These are phyloP conservation scores for Nicotiana noctiflora DNA, from an alignment of 257 asterid genomes.

Conservation along the genomic window DNA sequence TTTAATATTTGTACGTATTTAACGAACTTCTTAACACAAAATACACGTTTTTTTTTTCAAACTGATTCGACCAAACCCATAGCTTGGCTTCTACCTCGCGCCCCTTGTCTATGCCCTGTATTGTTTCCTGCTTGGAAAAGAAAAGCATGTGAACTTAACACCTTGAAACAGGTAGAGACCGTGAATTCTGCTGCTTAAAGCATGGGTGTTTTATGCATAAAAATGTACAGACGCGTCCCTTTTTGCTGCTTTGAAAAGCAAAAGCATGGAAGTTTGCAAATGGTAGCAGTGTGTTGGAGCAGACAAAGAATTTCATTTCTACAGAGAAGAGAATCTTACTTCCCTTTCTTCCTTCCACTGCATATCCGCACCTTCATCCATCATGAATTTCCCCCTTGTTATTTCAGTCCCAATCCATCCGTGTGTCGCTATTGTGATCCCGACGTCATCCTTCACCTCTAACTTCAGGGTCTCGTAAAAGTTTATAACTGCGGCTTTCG, in stretches of 20 bases:
- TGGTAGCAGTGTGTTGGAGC: background rate
- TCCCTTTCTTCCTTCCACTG: constrained; percentile 95
- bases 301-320: background rate
- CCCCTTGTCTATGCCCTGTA: background rate
- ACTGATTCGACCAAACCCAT: too few relatives aligned
- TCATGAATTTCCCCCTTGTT: constrained; percentile 57
- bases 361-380: constrained; percentile 92
- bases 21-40: too few relatives aligned
- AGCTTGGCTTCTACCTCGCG: too few relatives aligned
- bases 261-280: background rate
- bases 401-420: constrained; percentile 84
- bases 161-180: background rate
- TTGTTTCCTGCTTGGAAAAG: background rate
- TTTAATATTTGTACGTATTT: too few relatives aligned
- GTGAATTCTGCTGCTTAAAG: background rate
- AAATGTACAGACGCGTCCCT: background rate
- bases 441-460: constrained; percentile 63
- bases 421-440: constrained; percentile 72
- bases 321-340: constrained; percentile 20
- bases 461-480: constrained; percentile 75
- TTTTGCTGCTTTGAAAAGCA: background rate
- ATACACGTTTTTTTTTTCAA: too few relatives aligned
- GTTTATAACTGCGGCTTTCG: constrained; percentile 65
- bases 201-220: background rate
- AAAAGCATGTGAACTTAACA: background rate